These are phyloP conservation scores for Bidens hawaiensis DNA, from an alignment of 140 eudicot genomes.

Conservation along the genomic window DNA sequence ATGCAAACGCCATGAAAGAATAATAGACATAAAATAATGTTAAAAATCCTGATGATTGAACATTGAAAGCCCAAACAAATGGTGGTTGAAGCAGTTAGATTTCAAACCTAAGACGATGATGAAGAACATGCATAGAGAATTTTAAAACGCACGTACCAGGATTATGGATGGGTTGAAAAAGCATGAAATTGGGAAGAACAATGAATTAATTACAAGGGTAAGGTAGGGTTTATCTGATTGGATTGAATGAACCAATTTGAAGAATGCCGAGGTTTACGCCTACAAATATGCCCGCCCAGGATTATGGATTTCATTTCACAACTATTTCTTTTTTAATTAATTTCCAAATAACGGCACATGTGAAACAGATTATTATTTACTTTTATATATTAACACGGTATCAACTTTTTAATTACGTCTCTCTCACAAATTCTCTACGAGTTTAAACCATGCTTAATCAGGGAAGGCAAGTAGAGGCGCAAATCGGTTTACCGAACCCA, in stretches of 20 bases:
- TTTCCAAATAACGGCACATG: constrained; percentile 1
- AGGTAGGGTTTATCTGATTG: background rate
- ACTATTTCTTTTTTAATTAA: background rate
- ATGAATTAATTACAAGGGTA: background rate
- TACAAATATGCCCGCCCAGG: constrained; percentile 16
- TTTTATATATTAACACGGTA: too few relatives aligned
- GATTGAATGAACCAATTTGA: constrained; percentile 2
- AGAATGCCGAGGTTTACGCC: constrained; percentile 12
- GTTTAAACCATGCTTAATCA: too few relatives aligned
- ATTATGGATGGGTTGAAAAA: background rate
- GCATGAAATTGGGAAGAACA: background rate
- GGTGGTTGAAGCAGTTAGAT: background rate
- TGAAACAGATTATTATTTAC: too few relatives aligned
- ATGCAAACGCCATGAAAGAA: background rate
- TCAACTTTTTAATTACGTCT: too few relatives aligned
- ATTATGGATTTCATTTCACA: background rate
- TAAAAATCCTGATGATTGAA: too few relatives aligned
- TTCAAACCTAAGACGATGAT: too few relatives aligned
- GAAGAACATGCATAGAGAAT: background rate
- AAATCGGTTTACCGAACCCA: too few relatives aligned
- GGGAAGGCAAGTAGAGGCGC: too few relatives aligned
- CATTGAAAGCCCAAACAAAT: background rate
- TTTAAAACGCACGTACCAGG: too few relatives aligned
- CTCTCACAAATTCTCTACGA: too few relatives aligned
- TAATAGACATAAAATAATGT: too few relatives aligned